Conservation (phyloP, 1,139 yeast species). For the Candida glucosophila region DNA sequence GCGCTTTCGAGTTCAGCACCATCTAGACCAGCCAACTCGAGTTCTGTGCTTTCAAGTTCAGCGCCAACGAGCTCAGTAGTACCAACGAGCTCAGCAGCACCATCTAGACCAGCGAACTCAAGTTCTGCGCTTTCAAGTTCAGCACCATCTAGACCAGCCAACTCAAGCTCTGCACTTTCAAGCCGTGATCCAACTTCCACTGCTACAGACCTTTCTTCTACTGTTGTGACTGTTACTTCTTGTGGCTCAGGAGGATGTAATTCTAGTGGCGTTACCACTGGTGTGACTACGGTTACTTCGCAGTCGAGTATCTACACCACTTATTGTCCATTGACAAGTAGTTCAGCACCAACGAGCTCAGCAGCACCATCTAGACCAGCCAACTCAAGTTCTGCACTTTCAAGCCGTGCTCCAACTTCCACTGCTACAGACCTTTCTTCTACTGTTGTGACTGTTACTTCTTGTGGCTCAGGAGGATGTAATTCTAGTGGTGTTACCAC, state of each 20-base stretch:
- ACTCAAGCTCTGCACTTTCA: no score
- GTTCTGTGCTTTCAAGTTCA: slow-evolving; percentile 15
- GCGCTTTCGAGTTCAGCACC: no score
- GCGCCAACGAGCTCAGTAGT: slow-evolving; percentile 10
- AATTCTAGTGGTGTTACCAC: slow-evolving; percentile 14
- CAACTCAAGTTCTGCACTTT: slow-evolving; percentile 2
- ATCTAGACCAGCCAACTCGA: slow-evolving; percentile 23
- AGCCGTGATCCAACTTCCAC: no score
- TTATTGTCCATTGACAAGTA: slow-evolving; percentile 20
- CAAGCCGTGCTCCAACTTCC: slow-evolving; percentile 9
- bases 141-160: no score
- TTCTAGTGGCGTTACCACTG: slow-evolving; percentile 13
- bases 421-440: slow-evolving; percentile 15
- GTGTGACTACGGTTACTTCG: slow-evolving; percentile 14
- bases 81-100: slow-evolving; percentile 5
- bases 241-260: slow-evolving; percentile 19
- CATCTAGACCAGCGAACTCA: no score
- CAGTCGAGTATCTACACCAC: slow-evolving; percentile 19
- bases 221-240: slow-evolving; percentile 22
- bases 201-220: slow-evolving; percentile 15
- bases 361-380: slow-evolving; percentile 10
- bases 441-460: slow-evolving; percentile 22
- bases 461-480: slow-evolving; percentile 20
- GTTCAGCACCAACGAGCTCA: slow-evolving; percentile 7
- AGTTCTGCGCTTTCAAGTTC: no score